These are phyloP conservation scores for Porphyridium purpureum DNA, from an alignment of 23 red algal genomes.

Conservation along the genomic window DNA sequence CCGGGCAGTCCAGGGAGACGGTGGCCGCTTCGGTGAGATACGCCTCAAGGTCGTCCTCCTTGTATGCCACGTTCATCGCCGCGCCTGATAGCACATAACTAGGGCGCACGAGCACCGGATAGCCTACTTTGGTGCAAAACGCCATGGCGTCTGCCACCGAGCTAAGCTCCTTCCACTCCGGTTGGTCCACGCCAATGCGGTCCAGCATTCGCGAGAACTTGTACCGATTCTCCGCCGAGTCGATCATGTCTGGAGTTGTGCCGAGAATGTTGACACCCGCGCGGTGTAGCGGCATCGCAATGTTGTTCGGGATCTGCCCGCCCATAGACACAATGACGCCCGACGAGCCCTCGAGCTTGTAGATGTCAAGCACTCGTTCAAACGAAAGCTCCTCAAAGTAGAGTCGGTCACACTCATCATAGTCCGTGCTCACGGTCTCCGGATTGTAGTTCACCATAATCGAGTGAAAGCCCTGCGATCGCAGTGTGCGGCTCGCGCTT, in stretches of 20 bases:
- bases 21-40: conserved; percentile 85
- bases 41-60: conserved; percentile 87
- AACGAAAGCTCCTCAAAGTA: conserved; percentile 99
- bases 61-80: conserved; percentile 97
- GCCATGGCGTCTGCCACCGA: conserved; percentile 79
- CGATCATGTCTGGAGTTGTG: conserved; percentile 98
- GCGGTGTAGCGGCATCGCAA: conserved; percentile 89
- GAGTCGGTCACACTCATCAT: conserved; percentile 88
- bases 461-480: conserved; percentile 37
- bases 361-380: conserved; percentile 90
- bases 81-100: conserved; percentile 93
- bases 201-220: conserved; percentile 97
- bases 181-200: conserved; percentile 83
- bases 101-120: conserved; percentile 84
- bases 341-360: conserved; percentile 45
- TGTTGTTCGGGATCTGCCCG: conserved; percentile 97
- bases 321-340: conserved; percentile 99
- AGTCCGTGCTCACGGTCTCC: conserved; percentile 95
- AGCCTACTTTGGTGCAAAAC: conserved; percentile 87
- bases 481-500: conserved; percentile 52
- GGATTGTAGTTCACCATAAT: conserved; percentile 99
- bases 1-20: conserved; percentile 79
- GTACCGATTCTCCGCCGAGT: conserved; percentile 94
- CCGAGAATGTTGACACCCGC: conserved; percentile 73
- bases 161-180: conserved; percentile 89